These are phyloP conservation scores for Rhypophila decipiens DNA, from an alignment of 495 filamentous ascomycete genomes.

Conservation along the genomic window DNA sequence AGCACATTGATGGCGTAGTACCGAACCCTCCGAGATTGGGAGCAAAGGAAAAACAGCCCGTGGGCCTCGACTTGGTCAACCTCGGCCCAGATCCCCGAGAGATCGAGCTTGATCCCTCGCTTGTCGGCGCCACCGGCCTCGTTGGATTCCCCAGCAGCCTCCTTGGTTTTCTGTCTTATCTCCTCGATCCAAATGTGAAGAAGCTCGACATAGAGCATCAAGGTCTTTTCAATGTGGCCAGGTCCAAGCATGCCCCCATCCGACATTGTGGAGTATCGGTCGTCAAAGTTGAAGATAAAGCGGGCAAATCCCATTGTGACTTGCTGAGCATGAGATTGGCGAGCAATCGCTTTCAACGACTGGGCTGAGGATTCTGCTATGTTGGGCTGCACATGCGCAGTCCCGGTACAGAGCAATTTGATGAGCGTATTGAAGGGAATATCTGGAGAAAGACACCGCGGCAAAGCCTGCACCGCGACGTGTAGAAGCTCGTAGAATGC, in stretches of 20 bases:
- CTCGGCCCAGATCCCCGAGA: slow-evolving; percentile 79
- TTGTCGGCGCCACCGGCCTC: slow-evolving; percentile 54
- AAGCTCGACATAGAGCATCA: slow-evolving; percentile 88
- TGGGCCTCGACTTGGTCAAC: slow-evolving; percentile 97
- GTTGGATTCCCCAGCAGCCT: slow-evolving; percentile 55
- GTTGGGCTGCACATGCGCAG: slow-evolving; percentile 87
- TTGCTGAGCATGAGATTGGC: slow-evolving; percentile 87
- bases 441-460: slow-evolving; percentile 82
- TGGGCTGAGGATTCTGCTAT: slow-evolving; percentile 89
- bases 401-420: slow-evolving; percentile 93
- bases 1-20: slow-evolving; percentile 88
- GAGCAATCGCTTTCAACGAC: slow-evolving; percentile 89
- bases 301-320: slow-evolving; percentile 94
- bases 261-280: slow-evolving; percentile 93
- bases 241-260: slow-evolving; percentile 95
- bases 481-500: slow-evolving; percentile 94
- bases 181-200: slow-evolving; percentile 96
- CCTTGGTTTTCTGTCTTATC: slow-evolving; percentile 78
- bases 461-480: slow-evolving; percentile 90
- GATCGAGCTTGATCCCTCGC: slow-evolving; percentile 68
- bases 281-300: slow-evolving; percentile 98
- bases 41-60: slow-evolving; percentile 96
- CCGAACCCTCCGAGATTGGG: slow-evolving; percentile 82
- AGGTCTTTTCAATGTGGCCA: slow-evolving; percentile 89
- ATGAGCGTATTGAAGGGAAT: slow-evolving; percentile 92